Evolutionary conservation across 352 stramenopile genomes (phyloP).

Genomic region (Phytophthora niederhauseri): DNA sequence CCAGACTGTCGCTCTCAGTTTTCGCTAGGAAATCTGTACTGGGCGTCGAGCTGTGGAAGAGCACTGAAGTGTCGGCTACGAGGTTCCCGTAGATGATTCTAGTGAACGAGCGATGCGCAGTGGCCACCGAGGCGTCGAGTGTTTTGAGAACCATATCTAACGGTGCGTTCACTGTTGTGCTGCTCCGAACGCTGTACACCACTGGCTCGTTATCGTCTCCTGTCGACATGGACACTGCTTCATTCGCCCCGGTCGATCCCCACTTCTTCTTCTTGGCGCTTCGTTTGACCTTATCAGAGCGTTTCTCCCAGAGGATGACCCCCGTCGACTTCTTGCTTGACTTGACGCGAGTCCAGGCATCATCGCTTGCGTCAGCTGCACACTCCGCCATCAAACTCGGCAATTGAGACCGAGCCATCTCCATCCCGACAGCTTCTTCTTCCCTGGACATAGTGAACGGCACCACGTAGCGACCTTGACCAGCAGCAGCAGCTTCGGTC

Average conservation of each 20-base stretch:
- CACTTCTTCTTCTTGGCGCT: slow-evolving; percentile 29
- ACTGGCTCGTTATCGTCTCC: slow-evolving; percentile 9
- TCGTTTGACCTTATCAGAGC: slow-evolving; percentile 12
- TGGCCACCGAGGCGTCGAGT: slow-evolving; percentile 60
- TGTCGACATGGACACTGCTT: background rate
- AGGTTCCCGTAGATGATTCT: slow-evolving; percentile 79
- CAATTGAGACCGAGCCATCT: slow-evolving; percentile 34
- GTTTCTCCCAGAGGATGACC: slow-evolving; percentile 64
- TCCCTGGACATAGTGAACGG: slow-evolving; percentile 57
- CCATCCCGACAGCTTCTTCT: slow-evolving; percentile 39
- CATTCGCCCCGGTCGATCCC: background rate
- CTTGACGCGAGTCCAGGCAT: slow-evolving; percentile 40
- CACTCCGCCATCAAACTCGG: slow-evolving; percentile 43
- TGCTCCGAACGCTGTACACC: slow-evolving; percentile 65
- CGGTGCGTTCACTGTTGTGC: slow-evolving; percentile 55
- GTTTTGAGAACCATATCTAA: slow-evolving; percentile 62
- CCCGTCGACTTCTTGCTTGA: slow-evolving; percentile 40
- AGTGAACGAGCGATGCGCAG: slow-evolving; percentile 70
- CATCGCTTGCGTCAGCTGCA: slow-evolving; percentile 5
- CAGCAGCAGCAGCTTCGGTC: slow-evolving; percentile 8
- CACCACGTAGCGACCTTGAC: slow-evolving; percentile 54
- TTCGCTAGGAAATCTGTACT: slow-evolving; percentile 15
- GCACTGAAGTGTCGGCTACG: slow-evolving; percentile 72
- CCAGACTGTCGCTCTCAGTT: slow-evolving; percentile 23
- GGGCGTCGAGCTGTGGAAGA: slow-evolving; percentile 59